phyloP scores from a whole-genome alignment of 1,284 basidiomycete species.

The Phylloboletellus chloephorus region DNA sequence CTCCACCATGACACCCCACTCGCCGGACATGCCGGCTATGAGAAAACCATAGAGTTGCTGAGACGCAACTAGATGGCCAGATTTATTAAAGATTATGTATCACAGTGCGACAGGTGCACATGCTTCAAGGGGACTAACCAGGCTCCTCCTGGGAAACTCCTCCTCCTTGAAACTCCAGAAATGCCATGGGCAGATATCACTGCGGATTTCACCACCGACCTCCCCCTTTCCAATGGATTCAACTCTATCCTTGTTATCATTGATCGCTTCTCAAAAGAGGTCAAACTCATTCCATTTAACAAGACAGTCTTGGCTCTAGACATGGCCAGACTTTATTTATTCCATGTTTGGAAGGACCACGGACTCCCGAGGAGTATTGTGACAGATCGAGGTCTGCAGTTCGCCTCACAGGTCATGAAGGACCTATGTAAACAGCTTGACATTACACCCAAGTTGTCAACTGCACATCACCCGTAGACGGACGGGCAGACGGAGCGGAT shows the following conservation, averaged over 20 bases:
- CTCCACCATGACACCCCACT: neutral
- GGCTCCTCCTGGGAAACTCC: neutral
- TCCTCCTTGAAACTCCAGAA: neutral
- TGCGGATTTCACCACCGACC: neutral
- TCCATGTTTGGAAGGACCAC: constrained; percentile 1
- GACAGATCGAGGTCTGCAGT: constrained; percentile 2
- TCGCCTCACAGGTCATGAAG: neutral
- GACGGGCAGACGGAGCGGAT: no score
- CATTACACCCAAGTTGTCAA: neutral
- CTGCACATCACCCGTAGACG: no score
- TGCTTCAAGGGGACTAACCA: neutral
- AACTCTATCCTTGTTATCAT: neutral
- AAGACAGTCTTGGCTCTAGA: neutral
- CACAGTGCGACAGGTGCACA: neutral
- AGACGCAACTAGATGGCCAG: neutral
- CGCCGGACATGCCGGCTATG: neutral
- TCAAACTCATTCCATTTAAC: neutral
- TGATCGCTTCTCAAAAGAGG: constrained; percentile 6
- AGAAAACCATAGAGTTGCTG: neutral
- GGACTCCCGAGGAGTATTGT: neutral
- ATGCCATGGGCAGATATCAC: neutral
- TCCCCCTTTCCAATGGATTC: neutral
- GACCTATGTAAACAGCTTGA: neutral
- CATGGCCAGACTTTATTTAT: neutral
- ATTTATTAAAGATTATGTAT: neutral